Base-by-base conservation (phyloP, 768 basidiomycete species). In the Russula griseocarnosa region DNA sequence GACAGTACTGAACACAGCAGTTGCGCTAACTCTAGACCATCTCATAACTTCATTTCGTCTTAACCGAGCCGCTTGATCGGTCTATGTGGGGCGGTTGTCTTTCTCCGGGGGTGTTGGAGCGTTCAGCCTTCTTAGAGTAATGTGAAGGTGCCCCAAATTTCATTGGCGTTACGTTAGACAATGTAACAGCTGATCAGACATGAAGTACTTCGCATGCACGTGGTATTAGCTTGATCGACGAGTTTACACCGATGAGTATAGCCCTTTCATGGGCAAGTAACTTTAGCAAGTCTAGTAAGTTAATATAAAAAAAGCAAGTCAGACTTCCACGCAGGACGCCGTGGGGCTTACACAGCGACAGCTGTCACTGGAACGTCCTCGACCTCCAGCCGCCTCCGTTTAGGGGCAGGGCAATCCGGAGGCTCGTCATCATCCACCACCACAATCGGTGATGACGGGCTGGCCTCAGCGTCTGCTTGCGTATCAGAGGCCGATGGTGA, bases 351-450 rank as follows among this genome's bases (percentile, higher is more conserved):
- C 16, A 60, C 66, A 38, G 56, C 52, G 30, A 66, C 66, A 34
- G 58, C 56, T 22, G 60, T 46, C 14, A 38, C 59, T 11, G 59
- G 40, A 26, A 46, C 34, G 26, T 51, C 63, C 55, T 63, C 58
- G 9, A 66, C 67, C 28, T 68, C 73, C 44, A 79, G 66, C 60
- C 73, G 73, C 70, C 87, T 79, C 67, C 81, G 82, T 75, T 88
- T 90, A 58, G 76, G 71, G 32, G 75, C 79, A 50, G 86, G 84
- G 40, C 77, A 80, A 22, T 51, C 83, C 79, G 44, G 82, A 79
- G 38, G 69, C 66, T 67, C 83, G 59, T 87, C 86, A 64, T 88
- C 77, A 42, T 76, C 86, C 36, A 86, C 77, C 51, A 85, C 75
- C 47, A 88, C 76, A 38, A 85, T 81, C n/a, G 86, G 82, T 11